Evolutionary conservation across 2,329 filamentous ascomycete species (phyloP), one percentile per base, ranked within the genome.

Genomic region (Aschersonia sp.): DNA sequence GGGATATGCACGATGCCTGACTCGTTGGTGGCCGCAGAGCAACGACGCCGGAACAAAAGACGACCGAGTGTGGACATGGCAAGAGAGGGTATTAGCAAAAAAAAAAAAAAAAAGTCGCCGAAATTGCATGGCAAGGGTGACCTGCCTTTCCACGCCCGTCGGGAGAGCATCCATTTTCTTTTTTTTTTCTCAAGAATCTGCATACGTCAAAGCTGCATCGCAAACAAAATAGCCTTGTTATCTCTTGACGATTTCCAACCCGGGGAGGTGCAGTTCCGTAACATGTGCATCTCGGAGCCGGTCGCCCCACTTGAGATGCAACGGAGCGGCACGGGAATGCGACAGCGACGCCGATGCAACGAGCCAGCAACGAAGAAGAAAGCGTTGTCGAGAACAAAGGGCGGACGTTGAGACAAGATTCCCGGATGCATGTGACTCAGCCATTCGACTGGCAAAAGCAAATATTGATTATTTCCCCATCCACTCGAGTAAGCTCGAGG

Each of bases 261-360:
- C 40, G 40, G 29, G 30, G n/a, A 22, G 8, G 35, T 37, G 35
- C 35, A 37, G 35, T 37, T 12, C 35, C 35, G 35, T 37, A 12
- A 37, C 35, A 37, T 37, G 35, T 37, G 35, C 35, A 10, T 45
- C 14, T 35, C 47, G 43, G 44, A 33, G 22, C 44, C 47, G 43
- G 9, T 22, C 33, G 44, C 47, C 47, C 47, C 47, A 49, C 47
- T 49, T 46, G 44, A n/a, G 35, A 44, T 44, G 45, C 29, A 40
- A 46, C 47, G 31, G 32, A 29, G 35, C 44, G 47, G 44, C 44
- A 43, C 41, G 47, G 44, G 44, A 40, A 45, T 46, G 41, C 47
- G 31, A 35, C 47, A 40, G 42, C 35, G 12, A 9, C 35, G 35
- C 35, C 35, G 35, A 37, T 37, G 35, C 35, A 9, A 37, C 41